Evolutionary conservation across 2,329 filamentous ascomycete species (phyloP).

Genomic region (Apiospora phragmitis): DNA sequence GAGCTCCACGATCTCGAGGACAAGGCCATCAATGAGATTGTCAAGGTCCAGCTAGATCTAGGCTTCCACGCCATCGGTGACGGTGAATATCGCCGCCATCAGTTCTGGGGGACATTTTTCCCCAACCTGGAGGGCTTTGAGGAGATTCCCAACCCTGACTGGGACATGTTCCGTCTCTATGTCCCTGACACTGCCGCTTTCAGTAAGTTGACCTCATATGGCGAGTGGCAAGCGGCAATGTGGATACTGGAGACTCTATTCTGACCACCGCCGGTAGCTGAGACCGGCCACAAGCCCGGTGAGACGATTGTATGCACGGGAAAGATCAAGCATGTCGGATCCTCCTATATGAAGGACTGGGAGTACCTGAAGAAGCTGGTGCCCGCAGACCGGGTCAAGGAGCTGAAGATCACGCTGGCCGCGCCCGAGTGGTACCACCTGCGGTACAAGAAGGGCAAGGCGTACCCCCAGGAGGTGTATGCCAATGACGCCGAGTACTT

Average conservation of each 20-base stretch:
- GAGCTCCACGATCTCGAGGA: constrained; percentile 56
- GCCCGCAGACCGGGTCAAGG: constrained; percentile 60
- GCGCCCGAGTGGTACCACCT: constrained; percentile 58
- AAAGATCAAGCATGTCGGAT: constrained; percentile 47
- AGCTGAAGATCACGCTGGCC: constrained; percentile 55
- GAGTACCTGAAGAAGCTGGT: constrained; percentile 46
- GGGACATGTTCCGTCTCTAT: constrained; percentile 53
- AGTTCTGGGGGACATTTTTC: constrained; percentile 52
- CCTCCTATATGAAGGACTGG: constrained; percentile 44
- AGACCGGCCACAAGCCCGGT: constrained; percentile 47
- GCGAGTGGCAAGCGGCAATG: not conserved
- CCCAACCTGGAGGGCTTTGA: constrained; percentile 44
- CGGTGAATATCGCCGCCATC: constrained; percentile 40
- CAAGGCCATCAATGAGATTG: constrained; percentile 64
- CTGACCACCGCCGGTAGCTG: constrained; percentile 27
- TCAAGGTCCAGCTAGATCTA: constrained; percentile 67
- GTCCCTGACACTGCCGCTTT: constrained; percentile 48
- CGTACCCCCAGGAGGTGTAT: constrained; percentile 59
- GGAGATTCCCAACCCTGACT: constrained; percentile 49
- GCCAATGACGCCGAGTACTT: constrained; percentile 63
- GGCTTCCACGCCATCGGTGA: constrained; percentile 65
- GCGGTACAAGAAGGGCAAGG: constrained; percentile 54
- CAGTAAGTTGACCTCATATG: constrained; percentile 32
- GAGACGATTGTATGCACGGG: constrained; percentile 46
- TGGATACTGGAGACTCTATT: not conserved